Base-by-base conservation (phyloP, 2,329 filamentous ascomycete species). In the Trichoderma sp. region DNA sequence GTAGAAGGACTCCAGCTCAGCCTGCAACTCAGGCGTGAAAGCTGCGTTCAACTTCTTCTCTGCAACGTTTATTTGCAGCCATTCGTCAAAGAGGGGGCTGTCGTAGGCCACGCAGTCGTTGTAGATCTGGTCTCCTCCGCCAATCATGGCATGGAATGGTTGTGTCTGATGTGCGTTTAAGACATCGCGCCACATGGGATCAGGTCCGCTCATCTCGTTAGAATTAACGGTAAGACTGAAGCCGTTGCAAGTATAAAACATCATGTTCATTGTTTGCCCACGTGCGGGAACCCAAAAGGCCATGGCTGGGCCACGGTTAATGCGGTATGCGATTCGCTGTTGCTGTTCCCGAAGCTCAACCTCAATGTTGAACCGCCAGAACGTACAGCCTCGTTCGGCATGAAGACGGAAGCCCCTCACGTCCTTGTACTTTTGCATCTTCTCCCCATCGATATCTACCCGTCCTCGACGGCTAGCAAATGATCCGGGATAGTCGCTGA, bases 191-290 rank as follows among this genome's bases (percentile, higher is more conserved):
- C 97, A 99, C 82, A 99, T 87, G 1, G 96, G 96, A 81, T 99
- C 96, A 0, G 97, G 96, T 0, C 96, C 96, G 78, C 92, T 96
- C 79, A 98, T 92, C 59, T 91, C 87, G 78, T 97, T 88, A 0
- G 94, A 84, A 73, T 97, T 91, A 28, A 93, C 92, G 71, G 88
- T 92, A 66, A 92, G 81, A 76, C 93, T 95, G 84, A 99, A 99
- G 2, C 97, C 96, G 80, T 99, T 99, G 84, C 96, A 97, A 79
- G 93, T 97, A 83, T 98, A 89, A 83, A 98, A 99, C 94, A 98
- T 97, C 79, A 98, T 93, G 82, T 98, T 98, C 96, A 99, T 99
- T 3, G 92, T 89, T 79, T 97, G 88, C 17, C 90, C 92, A 64
- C 87, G 88, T 36, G 92, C 92, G 6, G 97, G 96, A 0, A 99